Evolutionary conservation across 495 filamentous ascomycete species (phyloP).

Genomic region (Talaromyces wortmannii): DNA sequence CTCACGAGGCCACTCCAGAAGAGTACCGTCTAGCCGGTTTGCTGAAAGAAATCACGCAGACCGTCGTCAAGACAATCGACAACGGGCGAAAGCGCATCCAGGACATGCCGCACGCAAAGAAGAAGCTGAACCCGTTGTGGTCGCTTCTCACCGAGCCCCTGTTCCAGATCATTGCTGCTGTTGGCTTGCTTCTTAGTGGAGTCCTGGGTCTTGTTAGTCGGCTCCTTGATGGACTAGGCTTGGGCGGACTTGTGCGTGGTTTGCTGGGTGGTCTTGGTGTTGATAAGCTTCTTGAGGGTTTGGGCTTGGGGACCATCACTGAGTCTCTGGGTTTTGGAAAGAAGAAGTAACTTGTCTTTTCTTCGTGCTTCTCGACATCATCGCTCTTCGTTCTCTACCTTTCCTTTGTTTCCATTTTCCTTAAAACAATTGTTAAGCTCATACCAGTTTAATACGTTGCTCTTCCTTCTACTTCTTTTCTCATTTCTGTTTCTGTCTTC

Average conservation of each 20-base stretch:
- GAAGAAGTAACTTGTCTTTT: slow-evolving; percentile 11
- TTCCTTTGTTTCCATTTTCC: neutral
- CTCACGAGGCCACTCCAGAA: slow-evolving; percentile 67
- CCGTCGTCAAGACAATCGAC: slow-evolving; percentile 64
- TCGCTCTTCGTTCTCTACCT: neutral
- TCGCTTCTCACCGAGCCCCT: slow-evolving; percentile 69
- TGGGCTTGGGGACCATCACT: slow-evolving; percentile 56
- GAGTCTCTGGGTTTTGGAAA: slow-evolving; percentile 33
- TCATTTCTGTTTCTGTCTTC: neutral
- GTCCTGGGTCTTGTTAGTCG: slow-evolving; percentile 70
- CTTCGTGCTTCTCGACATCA: neutral
- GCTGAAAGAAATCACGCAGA: slow-evolving; percentile 60
- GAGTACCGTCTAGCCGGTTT: slow-evolving; percentile 71
- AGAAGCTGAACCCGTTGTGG: slow-evolving; percentile 80
- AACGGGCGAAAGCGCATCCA: slow-evolving; percentile 72
- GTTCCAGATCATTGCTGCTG: slow-evolving; percentile 82
- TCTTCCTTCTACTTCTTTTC: no score
- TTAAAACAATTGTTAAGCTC: no score
- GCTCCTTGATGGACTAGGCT: slow-evolving; percentile 64
- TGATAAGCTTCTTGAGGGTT: slow-evolving; percentile 60
- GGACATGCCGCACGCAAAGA: slow-evolving; percentile 81
- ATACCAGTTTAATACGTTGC: no score
- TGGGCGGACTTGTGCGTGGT: slow-evolving; percentile 67
- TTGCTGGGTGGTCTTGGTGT: slow-evolving; percentile 71
- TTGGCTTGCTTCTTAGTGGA: slow-evolving; percentile 69